Evolutionary conservation across 1,139 yeast species (phyloP).

Genomic region (Lodderomyces orthopsilosis): DNA sequence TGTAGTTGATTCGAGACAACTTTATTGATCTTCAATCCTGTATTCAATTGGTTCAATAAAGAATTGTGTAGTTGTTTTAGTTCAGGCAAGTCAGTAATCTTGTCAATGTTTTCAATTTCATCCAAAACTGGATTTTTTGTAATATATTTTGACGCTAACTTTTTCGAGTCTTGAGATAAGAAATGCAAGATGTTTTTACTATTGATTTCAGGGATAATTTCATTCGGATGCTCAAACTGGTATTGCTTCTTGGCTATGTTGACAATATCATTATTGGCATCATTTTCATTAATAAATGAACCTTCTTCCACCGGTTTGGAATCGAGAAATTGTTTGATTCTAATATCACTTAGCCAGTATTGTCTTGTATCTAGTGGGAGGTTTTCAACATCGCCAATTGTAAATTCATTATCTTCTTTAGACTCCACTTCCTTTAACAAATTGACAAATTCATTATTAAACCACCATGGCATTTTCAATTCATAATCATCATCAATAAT

Average conservation of each 20-base stretch:
- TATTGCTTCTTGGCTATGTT: conserved; percentile 14
- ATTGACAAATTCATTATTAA: conserved; percentile 28
- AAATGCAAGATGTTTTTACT: conserved; percentile 10
- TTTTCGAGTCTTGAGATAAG: conserved; percentile 8
- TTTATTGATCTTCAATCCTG: conserved; percentile 50
- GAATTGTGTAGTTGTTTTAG: conserved; percentile 21
- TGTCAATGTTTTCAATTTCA: conserved; percentile 17
- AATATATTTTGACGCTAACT: conserved; percentile 8
- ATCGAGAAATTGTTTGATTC: conserved; percentile 27
- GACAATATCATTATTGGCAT: conserved; percentile 10
- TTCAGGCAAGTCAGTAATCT: conserved; percentile 18
- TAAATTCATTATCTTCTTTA: background rate
- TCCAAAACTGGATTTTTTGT: conserved; percentile 15
- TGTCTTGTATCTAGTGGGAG: conserved; percentile 37
- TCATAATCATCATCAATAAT: conserved; percentile 35
- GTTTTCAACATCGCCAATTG: conserved; percentile 13
- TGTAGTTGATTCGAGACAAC: conserved; percentile 44
- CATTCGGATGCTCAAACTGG: conserved; percentile 12
- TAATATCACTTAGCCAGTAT: conserved; percentile 30
- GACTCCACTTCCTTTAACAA: conserved; percentile 18
- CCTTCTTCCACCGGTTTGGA: conserved; percentile 10
- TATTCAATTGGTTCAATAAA: conserved; percentile 24
- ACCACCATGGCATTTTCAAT: conserved; percentile 47
- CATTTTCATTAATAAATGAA: conserved; percentile 12
- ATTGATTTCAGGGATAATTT: conserved; percentile 5